Evolutionary conservation across 768 basidiomycete genomes (phyloP).

Genomic region (Suillus brevipes): DNA sequence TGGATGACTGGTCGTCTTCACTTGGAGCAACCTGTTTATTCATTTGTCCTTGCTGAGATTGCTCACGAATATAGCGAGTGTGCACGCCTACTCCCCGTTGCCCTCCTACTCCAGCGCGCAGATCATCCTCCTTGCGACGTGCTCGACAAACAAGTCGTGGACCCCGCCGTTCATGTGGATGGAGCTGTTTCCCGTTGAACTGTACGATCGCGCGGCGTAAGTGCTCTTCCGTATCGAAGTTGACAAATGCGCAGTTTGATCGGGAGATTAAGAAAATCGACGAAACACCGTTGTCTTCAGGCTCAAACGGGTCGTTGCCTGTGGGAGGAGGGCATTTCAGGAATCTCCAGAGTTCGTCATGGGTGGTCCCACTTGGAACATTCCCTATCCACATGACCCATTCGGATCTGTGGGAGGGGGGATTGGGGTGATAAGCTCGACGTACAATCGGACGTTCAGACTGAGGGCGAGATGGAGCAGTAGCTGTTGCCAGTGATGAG

Average conservation of each 20-base stretch:
- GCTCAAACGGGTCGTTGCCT: not conserved
- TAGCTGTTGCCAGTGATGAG: conserved; percentile 7
- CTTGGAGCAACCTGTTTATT: conserved; percentile 18
- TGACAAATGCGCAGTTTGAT: conserved; percentile 94
- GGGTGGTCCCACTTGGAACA: conserved; percentile 77
- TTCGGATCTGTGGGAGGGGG: conserved; percentile 74
- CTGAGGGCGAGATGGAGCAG: conserved; percentile 9
- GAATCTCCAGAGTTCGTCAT: conserved; percentile 85
- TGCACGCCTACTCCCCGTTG: conserved; percentile 89
- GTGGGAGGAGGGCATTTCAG: conserved; percentile 49
- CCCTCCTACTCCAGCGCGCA: conserved; percentile 87
- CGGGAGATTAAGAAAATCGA: conserved; percentile 93
- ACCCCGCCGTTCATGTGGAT: conserved; percentile 71
- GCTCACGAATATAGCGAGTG: conserved; percentile 72
- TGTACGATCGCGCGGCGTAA: conserved; percentile 65
- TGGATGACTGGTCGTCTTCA: conserved; percentile 9
- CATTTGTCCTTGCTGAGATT: conserved; percentile 39
- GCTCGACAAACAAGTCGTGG: conserved; percentile 82
- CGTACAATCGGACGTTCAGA: conserved; percentile 40
- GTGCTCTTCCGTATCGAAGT: conserved; percentile 66
- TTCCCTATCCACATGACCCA: conserved; percentile 99
- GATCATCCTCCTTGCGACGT: conserved; percentile 78
- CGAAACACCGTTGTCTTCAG: conserved; percentile 53
- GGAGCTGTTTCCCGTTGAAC: conserved; percentile 73
- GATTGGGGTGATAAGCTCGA: conserved; percentile 66